These are phyloP conservation scores for Tripterygium wilfordii DNA, from an alignment of 177 flowering plant species.

Conservation along the genomic window DNA sequence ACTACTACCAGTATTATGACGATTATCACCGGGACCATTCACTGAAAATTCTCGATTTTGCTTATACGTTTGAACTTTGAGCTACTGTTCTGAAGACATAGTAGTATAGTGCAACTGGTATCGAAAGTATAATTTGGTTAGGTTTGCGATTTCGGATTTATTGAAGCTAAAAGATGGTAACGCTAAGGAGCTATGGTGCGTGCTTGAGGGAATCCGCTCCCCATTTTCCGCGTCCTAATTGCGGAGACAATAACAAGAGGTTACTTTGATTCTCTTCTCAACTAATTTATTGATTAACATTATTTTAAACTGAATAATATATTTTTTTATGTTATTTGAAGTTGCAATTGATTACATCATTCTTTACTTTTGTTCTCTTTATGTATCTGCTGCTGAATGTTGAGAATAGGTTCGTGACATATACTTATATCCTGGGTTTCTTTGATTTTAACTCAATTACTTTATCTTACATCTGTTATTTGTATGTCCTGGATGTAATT, in stretches of 20 bases:
- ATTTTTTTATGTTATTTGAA: too few relatives aligned
- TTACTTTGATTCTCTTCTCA: neutral
- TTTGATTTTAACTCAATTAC: too few relatives aligned
- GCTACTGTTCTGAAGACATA: too few relatives aligned
- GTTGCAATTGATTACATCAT: neutral
- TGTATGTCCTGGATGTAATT: too few relatives aligned
- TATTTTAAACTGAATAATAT: too few relatives aligned
- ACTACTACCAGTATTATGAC: constrained; percentile 3
- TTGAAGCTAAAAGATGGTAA: constrained; percentile 13
- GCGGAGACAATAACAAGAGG: constrained; percentile 15
- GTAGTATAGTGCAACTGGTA: too few relatives aligned
- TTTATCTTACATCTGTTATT: too few relatives aligned
- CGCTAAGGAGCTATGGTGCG: constrained; percentile 16
- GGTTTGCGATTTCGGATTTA: neutral
- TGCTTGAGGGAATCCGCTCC: constrained; percentile 19
- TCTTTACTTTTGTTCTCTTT: neutral
- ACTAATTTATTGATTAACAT: neutral
- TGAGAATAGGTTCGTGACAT: too few relatives aligned
- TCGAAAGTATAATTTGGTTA: too few relatives aligned
- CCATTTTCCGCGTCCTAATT: constrained; percentile 14
- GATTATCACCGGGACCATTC: neutral
- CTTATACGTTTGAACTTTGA: too few relatives aligned
- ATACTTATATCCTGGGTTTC: too few relatives aligned
- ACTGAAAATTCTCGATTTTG: constrained; percentile 6
- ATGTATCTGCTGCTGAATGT: too few relatives aligned